These are phyloP conservation scores for Botryotinia calthae DNA, from an alignment of 2,329 filamentous ascomycete genomes.

Conservation along the genomic window DNA sequence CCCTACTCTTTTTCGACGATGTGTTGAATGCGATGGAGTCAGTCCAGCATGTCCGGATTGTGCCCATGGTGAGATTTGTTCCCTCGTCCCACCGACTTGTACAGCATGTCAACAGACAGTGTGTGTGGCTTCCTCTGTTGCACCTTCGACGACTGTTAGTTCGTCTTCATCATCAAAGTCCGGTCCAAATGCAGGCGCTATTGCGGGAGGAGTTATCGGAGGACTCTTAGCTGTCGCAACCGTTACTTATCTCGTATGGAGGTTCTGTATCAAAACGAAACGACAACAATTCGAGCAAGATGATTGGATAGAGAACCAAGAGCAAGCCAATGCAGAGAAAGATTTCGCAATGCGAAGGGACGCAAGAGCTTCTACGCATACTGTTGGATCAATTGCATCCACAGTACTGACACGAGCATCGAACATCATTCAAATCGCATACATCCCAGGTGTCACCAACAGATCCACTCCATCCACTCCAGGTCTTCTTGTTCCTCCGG, in stretches of 20 bases:
- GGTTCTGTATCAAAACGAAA: slow-evolving; percentile 80
- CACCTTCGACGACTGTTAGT: slow-evolving; percentile 29
- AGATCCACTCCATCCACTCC: slow-evolving; percentile 82
- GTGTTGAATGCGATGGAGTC: slow-evolving; percentile 51
- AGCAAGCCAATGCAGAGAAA: slow-evolving; percentile 54
- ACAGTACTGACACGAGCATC: slow-evolving; percentile 94
- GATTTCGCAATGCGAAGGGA: slow-evolving; percentile 54
- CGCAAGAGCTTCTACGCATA: slow-evolving; percentile 74
- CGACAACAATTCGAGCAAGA: slow-evolving; percentile 64
- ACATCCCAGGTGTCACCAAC: slow-evolving; percentile 96
- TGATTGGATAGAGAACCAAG: slow-evolving; percentile 51
- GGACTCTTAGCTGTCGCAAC: slow-evolving; percentile 74
- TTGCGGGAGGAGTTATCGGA: slow-evolving; percentile 87
- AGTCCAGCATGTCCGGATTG: slow-evolving; percentile 62
- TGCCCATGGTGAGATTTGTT: slow-evolving; percentile 53
- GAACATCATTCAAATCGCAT: slow-evolving; percentile 99
- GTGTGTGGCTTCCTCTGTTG: slow-evolving; percentile 47
- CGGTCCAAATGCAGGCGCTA: slow-evolving; percentile 73
- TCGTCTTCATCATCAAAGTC: slow-evolving; percentile 39
- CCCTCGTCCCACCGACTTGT: slow-evolving; percentile 58
- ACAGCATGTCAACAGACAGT: slow-evolving; percentile 55
- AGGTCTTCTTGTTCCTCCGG: slow-evolving; percentile 78
- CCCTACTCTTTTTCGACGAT: slow-evolving; percentile 52
- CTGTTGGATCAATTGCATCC: slow-evolving; percentile 88
- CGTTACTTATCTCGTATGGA: slow-evolving; percentile 78